Evolutionary conservation across 306 rosid genomes (phyloP).

Genomic region (Amphicarpaea edgeworthii): DNA sequence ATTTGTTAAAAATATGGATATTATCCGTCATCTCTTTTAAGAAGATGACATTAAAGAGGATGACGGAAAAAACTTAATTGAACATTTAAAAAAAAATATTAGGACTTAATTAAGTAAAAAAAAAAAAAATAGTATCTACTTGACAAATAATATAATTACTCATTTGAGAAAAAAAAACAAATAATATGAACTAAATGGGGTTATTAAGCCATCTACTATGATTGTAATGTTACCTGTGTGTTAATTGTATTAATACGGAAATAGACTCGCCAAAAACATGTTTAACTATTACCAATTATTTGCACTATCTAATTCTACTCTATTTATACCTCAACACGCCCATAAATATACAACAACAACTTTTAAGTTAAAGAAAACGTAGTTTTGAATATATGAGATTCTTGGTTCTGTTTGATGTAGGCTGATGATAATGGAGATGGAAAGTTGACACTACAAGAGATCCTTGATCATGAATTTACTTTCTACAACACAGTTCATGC

Average conservation of each 20-base stretch:
- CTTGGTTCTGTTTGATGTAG: constrained; percentile 49
- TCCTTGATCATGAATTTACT: constrained; percentile 65
- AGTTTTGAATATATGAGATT: constrained; percentile 3
- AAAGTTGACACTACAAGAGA: constrained; percentile 66
- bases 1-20: no score
- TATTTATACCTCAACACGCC: not conserved
- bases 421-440: constrained; percentile 75
- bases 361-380: not conserved
- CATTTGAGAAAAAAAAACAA: no score
- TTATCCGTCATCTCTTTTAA: no score
- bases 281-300: not conserved
- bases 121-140: no score
- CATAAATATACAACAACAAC: not conserved
- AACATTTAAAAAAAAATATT: no score
- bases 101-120: no score
- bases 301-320: not conserved
- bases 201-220: no score
- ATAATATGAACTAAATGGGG: no score
- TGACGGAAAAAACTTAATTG: no score
- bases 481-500: constrained; percentile 59
- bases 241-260: not conserved
- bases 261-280: not conserved
- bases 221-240: not conserved
- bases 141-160: no score
- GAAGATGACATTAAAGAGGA: no score